Conservation (phyloP, 2,329 filamentous ascomycete species). For the Arthroderma sp. region DNA sequence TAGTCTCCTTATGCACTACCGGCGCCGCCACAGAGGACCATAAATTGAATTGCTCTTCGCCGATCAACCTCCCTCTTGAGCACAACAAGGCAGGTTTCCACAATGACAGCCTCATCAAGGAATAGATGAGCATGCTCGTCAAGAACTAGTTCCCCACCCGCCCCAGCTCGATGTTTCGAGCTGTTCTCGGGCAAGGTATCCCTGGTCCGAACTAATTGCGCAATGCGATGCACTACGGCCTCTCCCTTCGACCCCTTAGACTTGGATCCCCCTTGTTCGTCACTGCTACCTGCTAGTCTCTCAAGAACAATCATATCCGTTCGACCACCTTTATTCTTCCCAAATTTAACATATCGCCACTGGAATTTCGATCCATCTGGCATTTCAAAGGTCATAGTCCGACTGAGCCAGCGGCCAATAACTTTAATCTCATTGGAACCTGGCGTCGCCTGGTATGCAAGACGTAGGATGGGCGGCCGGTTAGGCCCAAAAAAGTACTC, state of each 20-base stretch:
- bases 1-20: not conserved
- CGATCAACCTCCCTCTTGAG: conserved; percentile 54
- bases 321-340: conserved; percentile 18
- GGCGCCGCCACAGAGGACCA: conserved; percentile 15
- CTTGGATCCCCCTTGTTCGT: not conserved
- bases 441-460: conserved; percentile 8
- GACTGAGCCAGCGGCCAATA: conserved; percentile 32
- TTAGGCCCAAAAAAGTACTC: conserved; percentile 46
- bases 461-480: conserved; percentile 36
- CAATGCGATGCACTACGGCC: conserved; percentile 15
- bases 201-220: conserved; percentile 28
- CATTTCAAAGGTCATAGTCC: conserved; percentile 35
- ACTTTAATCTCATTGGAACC: conserved; percentile 20
- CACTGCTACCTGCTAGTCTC: conserved; percentile 4
- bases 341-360: conserved; percentile 42
- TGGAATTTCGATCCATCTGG: conserved; percentile 37
- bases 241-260: not conserved
- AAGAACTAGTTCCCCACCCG: conserved; percentile 38
- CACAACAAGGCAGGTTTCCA: conserved; percentile 48
- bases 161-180: conserved; percentile 25
- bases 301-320: conserved; percentile 19
- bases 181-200: conserved; percentile 30
- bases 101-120: conserved; percentile 37
- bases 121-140: conserved; percentile 29
- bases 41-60: conserved; percentile 39